phyloP scores from a whole-genome alignment of 257 asterid species.

The Nicotiana sylvestris region DNA sequence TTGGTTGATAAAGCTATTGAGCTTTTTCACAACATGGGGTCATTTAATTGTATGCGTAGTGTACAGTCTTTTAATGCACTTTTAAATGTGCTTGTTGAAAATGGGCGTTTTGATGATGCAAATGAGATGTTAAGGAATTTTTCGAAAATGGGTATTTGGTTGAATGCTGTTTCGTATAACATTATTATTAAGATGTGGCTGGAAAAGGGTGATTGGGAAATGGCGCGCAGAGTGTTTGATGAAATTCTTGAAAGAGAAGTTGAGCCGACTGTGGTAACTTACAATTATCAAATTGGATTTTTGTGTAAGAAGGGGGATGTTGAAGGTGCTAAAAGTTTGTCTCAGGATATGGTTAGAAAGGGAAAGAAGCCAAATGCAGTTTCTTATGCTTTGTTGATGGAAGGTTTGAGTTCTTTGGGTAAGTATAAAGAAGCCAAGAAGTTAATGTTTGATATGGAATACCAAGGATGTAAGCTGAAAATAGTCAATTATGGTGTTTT shows the following conservation, averaged over 20 bases:
- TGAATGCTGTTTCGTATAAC: conserved; percentile 66
- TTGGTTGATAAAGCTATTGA: conserved; percentile 49
- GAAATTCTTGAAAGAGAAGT: conserved; percentile 78
- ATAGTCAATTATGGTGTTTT: conserved; percentile 67
- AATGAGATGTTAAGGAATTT: conserved; percentile 42
- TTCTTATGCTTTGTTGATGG: conserved; percentile 73
- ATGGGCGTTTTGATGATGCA: conserved; percentile 38
- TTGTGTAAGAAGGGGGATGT: conserved; percentile 58
- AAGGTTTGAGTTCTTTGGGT: conserved; percentile 57
- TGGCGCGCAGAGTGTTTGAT: conserved; percentile 59
- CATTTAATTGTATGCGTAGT: conserved; percentile 61
- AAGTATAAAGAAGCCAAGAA: conserved; percentile 66
- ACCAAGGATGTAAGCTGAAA: conserved; percentile 68
- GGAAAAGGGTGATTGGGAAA: conserved; percentile 48
- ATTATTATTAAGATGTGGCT: conserved; percentile 78
- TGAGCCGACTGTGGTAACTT: conserved; percentile 71
- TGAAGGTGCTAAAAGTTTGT: conserved; percentile 48
- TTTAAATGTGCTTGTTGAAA: conserved; percentile 58
- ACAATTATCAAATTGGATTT: conserved; percentile 69
- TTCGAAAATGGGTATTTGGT: conserved; percentile 49
- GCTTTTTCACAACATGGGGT: conserved; percentile 49
- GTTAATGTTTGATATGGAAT: conserved; percentile 90
- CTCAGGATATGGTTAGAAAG: conserved; percentile 63
- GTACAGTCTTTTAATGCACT: conserved; percentile 66
- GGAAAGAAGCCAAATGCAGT: conserved; percentile 60